Base-by-base conservation (phyloP, 1,139 yeast genomes). In the Tardiomyces blankii region DNA sequence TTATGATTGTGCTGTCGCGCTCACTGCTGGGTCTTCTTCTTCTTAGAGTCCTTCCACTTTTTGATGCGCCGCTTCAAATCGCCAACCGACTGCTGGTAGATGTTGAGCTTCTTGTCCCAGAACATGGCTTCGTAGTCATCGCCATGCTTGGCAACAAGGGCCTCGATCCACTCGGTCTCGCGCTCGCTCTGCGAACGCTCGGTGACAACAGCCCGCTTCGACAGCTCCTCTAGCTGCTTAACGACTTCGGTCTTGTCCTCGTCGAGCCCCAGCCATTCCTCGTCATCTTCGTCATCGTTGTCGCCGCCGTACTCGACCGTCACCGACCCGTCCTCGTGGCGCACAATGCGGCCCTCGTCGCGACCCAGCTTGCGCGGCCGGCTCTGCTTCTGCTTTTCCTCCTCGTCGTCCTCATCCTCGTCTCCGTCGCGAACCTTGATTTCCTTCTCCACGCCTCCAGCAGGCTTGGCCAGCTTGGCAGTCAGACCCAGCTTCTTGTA, bases 71-170 rank as follows among this genome's bases (percentile, higher is more conserved):
- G 77, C 63, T 74, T 81, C 58, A 89, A 68, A 57, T 87, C 94
- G 27, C 95, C 94, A n/a, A 80, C 81, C 52, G 86, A 46, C 45
- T 85, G 89, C 66, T 88, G 96, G 65, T 75, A 77, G 2, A 83
- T 74, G 62, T 91, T 91, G 51, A 89, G 71, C 63, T 83, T 84
- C 67, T 75, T 78, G 62, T 91, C 98, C 84, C 95, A 83, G 62
- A 80, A 82, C 97, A 93, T 91, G 57, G 80, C 84, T 44, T 77
- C 82, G 61, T 80, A 88, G 62, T 91, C 82, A 52, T 88, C 94
- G 18, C 96, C 96, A 61, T 91, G 79, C 64, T 86, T 87, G 28
- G 75, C 77, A 49, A 80, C 74, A 44, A 91, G 70, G 21, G 66
- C 65, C 45, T 65, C 66, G 41, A 87, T 65, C 95, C 96, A 87